Conservation (phyloP, 2,329 filamentous ascomycete genomes). For the Paraphaeosphaeria minitans region DNA sequence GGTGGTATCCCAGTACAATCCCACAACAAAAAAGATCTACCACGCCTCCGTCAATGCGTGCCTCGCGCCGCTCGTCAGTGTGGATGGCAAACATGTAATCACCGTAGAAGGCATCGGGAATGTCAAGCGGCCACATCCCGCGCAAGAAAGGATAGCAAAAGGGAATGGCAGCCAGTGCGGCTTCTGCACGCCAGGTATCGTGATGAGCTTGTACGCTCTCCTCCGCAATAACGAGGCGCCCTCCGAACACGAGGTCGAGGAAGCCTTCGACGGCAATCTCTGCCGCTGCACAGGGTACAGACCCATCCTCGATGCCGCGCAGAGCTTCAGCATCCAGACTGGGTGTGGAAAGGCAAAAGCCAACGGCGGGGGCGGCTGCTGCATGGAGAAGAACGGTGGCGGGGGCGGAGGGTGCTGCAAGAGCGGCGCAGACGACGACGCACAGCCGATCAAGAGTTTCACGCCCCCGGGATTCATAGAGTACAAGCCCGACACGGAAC, state of each 20-base stretch:
- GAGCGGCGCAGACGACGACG: conserved; percentile 43
- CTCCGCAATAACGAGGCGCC: conserved; percentile 82
- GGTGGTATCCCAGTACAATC: conserved; percentile 90
- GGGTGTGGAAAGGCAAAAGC: conserved; percentile 61
- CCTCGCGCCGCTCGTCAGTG: conserved; percentile 85
- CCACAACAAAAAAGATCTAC: conserved; percentile 89
- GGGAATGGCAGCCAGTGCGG: conserved; percentile 92
- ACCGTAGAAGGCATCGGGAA: conserved; percentile 96
- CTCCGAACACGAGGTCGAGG: conserved; percentile 82
- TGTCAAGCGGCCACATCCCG: conserved; percentile 82
- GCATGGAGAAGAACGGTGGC: conserved; percentile 61
- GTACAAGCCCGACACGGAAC: conserved; percentile 89
- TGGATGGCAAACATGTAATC: conserved; percentile 98
- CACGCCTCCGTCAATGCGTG: conserved; percentile 98
- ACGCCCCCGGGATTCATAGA: conserved; percentile 91
- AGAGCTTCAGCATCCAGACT: conserved; percentile 74
- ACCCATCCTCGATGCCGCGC: conserved; percentile 90
- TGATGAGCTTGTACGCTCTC: conserved; percentile 95
- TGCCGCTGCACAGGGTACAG: conserved; percentile 96
- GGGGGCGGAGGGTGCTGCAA: conserved; percentile 51
- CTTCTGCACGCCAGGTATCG: conserved; percentile 96
- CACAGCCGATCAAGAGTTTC: conserved; percentile 64
- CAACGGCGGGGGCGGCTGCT: conserved; percentile 71
- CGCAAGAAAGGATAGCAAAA: conserved; percentile 89
- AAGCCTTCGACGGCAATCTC: conserved; percentile 95